phyloP scores from a whole-genome alignment of 495 filamentous ascomycete species.

The Xylaria bambusicola region DNA sequence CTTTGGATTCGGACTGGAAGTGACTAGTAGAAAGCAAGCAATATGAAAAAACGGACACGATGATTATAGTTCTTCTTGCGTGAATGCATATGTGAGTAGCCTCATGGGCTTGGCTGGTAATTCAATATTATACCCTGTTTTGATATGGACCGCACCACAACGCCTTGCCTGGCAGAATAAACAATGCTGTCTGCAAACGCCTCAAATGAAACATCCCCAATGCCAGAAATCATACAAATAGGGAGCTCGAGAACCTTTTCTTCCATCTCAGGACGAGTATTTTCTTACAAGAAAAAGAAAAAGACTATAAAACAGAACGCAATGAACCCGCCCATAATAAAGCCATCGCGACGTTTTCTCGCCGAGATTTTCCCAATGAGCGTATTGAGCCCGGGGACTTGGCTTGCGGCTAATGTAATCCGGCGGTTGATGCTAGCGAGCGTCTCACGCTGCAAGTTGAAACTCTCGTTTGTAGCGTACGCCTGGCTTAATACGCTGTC shows the following conservation, averaged over 20 bases:
- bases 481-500: slow-evolving; percentile 94
- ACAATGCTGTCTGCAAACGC: slow-evolving; percentile 8
- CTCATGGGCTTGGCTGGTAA: not conserved
- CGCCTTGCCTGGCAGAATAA: slow-evolving; percentile 16
- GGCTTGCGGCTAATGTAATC: slow-evolving; percentile 83
- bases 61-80: not conserved
- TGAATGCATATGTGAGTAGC: slow-evolving; percentile 1
- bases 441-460: slow-evolving; percentile 82
- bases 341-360: slow-evolving; percentile 92
- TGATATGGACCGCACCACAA: slow-evolving; percentile 7
- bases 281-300: slow-evolving; percentile 70
- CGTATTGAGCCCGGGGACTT: slow-evolving; percentile 90
- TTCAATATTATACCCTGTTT: slow-evolving; percentile 7
- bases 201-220: slow-evolving; percentile 8
- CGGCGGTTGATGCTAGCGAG: slow-evolving; percentile 83
- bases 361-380: slow-evolving; percentile 92
- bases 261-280: no score
- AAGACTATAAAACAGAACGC: slow-evolving; percentile 87
- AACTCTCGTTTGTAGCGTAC: slow-evolving; percentile 93
- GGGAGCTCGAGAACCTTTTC: no score
- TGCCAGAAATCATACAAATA: slow-evolving; percentile 11
- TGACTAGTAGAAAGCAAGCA: no score
- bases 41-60: no score
- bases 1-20: no score
- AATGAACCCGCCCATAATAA: slow-evolving; percentile 89